Evolutionary conservation across 2,329 filamentous ascomycete genomes (phyloP), one percentile per base, ranked within the genome.

Genomic region (Aschersonia sp.): DNA sequence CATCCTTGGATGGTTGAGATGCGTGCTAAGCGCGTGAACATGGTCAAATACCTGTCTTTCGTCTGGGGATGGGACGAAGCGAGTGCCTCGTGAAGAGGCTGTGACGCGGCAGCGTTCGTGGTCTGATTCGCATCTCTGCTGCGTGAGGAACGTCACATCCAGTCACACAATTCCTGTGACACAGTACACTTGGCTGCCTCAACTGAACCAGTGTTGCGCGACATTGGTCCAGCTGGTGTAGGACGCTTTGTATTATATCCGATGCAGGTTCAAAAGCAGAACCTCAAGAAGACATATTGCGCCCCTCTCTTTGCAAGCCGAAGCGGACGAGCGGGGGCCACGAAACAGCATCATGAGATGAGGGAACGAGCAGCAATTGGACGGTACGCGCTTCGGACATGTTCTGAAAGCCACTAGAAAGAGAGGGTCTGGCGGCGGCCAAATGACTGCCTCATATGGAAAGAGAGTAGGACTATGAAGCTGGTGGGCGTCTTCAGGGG

Each of bases 1-100:
- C 92, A 98, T 67, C 92, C 92, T 2, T 98, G 92, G 92, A 95
- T 98, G 83, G 72, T 87, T 41, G 92, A 98, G 59, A 97, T 97
- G 87, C 84, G 83, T 59, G 75, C 79, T 47, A 97, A 95, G 73
- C 87, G 92, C 56, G 92, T 98, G 62, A 97, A 97, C 66, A 97
- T 98, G 89, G 80, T 80, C 54, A 85, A 88, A 59, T 98, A 95
- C 66, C 76, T 98, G 50, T 81, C 83, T 51, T 88, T 92, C 57
- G 92, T 98, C 42, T 98, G 92, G 92, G 92, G 89, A 50, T 98
- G 92, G 92, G 82, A 92, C 53, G 81, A 87, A n/a, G 31, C 45
- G 14, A 37, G 44, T 11, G 14, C 45, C 30, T 45, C 37, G 45
- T 43, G 14, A 32, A 44, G 4, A 30, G 7, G 10, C 8, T 6